Percentiles rank a stretch among this genome's conserved stretches.
Conservation (phyloP, 345 rosid species). For the Brassica nigra region DNA sequence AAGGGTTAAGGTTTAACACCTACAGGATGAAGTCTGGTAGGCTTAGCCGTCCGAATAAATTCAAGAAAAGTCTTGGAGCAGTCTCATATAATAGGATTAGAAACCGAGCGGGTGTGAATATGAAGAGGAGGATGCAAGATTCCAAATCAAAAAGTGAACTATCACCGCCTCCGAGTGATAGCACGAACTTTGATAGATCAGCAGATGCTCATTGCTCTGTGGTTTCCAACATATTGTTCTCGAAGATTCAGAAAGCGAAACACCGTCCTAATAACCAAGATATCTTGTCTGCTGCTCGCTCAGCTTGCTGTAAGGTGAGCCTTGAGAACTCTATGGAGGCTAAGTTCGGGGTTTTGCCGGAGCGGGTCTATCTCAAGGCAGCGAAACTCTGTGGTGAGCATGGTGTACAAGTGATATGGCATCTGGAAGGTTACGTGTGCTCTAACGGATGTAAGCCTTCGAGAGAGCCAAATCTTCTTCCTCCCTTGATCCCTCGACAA, state of each 20-base stretch:
- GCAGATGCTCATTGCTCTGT: slow-evolving; percentile 64
- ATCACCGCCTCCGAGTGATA: slow-evolving; percentile 45
- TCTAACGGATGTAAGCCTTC: slow-evolving; percentile 73
- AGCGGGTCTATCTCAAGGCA: slow-evolving; percentile 76
- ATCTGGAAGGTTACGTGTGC: slow-evolving; percentile 71
- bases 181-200: slow-evolving; percentile 51
- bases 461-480: slow-evolving; percentile 44
- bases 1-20: slow-evolving; percentile 68
- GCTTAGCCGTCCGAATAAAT: slow-evolving; percentile 74
- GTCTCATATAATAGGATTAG: slow-evolving; percentile 73
- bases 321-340: slow-evolving; percentile 76
- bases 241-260: slow-evolving; percentile 73
- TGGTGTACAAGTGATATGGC: slow-evolving; percentile 86
- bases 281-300: slow-evolving; percentile 72
- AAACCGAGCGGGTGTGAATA: slow-evolving; percentile 58
- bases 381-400: slow-evolving; percentile 95
- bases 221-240: slow-evolving; percentile 69
- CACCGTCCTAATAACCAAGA: slow-evolving; percentile 85
- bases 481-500: slow-evolving; percentile 49
- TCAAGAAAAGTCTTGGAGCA: slow-evolving; percentile 83
- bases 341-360: slow-evolving; percentile 74
- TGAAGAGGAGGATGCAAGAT: slow-evolving; percentile 79
- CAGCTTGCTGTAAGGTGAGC: slow-evolving; percentile 86
- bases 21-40: slow-evolving; percentile 89
- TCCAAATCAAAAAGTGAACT: slow-evolving; percentile 48